These are phyloP conservation scores for Lactifluus rugatus DNA, from an alignment of 768 basidiomycete species.

Conservation along the genomic window DNA sequence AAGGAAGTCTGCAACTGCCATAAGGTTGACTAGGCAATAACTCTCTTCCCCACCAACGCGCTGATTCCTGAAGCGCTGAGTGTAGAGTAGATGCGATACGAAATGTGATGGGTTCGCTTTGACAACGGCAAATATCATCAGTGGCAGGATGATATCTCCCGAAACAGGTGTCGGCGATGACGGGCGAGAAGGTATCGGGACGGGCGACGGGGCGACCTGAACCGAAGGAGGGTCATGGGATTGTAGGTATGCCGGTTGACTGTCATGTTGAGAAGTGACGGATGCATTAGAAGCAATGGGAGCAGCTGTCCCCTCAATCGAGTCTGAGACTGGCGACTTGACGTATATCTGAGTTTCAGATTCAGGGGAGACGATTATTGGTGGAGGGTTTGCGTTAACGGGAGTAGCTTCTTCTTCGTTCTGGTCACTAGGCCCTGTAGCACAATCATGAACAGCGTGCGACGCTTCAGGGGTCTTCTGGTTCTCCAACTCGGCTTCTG, in stretches of 20 bases:
- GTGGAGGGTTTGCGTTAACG: constrained; percentile 15
- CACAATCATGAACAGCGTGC: constrained; percentile 10
- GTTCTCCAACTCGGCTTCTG: constrained; percentile 40
- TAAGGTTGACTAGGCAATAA: constrained; percentile 88
- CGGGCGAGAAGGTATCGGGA: constrained; percentile 16
- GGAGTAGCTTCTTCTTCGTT: constrained; percentile 3
- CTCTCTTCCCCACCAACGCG: constrained; percentile 70
- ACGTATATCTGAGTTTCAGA: constrained; percentile 11
- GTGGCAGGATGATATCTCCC: constrained; percentile 83
- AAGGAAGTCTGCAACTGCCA: constrained; percentile 92
- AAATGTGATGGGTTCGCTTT: constrained; percentile 83
- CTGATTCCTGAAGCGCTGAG: constrained; percentile 51
- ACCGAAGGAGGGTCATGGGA: background rate
- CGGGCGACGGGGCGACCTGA: constrained; percentile 5
- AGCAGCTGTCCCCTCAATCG: background rate
- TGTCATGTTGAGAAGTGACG: background rate
- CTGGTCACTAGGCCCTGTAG: constrained; percentile 8
- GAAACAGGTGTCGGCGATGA: constrained; percentile 47
- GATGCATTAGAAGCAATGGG: constrained; percentile 1
- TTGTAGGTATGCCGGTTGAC: background rate
- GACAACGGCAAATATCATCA: constrained; percentile 91
- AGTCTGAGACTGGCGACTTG: constrained; percentile 4
- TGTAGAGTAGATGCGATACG: constrained; percentile 57
- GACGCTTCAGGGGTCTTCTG: constrained; percentile 27
- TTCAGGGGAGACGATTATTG: constrained; percentile 22